A percentile compares a stretch with the other conserved stretches of the same genome.
phyloP scores from a whole-genome alignment of 2,329 filamentous ascomycete genomes.

The Albophoma yamanashiensis region DNA sequence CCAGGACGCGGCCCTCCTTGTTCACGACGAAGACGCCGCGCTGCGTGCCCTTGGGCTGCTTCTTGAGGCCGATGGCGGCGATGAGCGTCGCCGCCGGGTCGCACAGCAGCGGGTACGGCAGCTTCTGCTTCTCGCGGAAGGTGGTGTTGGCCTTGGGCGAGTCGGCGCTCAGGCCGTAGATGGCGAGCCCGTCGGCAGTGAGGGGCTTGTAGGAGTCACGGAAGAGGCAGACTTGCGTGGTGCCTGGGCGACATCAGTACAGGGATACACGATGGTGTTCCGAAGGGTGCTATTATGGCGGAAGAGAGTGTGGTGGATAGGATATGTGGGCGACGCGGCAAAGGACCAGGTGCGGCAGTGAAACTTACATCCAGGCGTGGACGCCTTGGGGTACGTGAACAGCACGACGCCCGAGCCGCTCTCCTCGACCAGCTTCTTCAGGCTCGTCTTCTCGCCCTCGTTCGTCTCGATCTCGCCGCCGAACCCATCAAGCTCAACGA shows the following conservation, averaged over 20 bases:
- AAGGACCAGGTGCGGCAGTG: background rate
- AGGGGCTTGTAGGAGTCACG: constrained; percentile 72
- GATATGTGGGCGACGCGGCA: constrained; percentile 1
- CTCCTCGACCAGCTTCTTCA: constrained; percentile 70
- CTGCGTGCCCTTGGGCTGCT: constrained; percentile 66
- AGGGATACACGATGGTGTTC: background rate
- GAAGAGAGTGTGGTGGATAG: background rate
- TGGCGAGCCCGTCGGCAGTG: constrained; percentile 66
- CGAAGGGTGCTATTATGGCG: background rate
- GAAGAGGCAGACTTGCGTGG: constrained; percentile 86
- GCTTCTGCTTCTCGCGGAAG: constrained; percentile 84
- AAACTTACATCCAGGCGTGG: constrained; percentile 81
- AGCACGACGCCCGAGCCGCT: constrained; percentile 81
- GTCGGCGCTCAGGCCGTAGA: constrained; percentile 86
- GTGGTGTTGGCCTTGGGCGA: constrained; percentile 83
- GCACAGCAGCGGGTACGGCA: constrained; percentile 82
- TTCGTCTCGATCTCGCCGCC: constrained; percentile 73
- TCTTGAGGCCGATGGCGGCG: constrained; percentile 79
- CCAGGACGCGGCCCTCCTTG: constrained; percentile 71
- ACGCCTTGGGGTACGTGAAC: constrained; percentile 93
- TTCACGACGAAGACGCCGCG: constrained; percentile 83
- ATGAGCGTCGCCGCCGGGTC: constrained; percentile 69
- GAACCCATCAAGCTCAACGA: constrained; percentile 46
- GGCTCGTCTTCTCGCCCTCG: constrained; percentile 67
- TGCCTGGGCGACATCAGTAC: constrained; percentile 48